Percentiles rank a stretch among this genome's conserved stretches.
These are phyloP conservation scores for Eucommia ulmoides DNA, from an alignment of 257 asterid genomes.

Conservation along the genomic window DNA sequence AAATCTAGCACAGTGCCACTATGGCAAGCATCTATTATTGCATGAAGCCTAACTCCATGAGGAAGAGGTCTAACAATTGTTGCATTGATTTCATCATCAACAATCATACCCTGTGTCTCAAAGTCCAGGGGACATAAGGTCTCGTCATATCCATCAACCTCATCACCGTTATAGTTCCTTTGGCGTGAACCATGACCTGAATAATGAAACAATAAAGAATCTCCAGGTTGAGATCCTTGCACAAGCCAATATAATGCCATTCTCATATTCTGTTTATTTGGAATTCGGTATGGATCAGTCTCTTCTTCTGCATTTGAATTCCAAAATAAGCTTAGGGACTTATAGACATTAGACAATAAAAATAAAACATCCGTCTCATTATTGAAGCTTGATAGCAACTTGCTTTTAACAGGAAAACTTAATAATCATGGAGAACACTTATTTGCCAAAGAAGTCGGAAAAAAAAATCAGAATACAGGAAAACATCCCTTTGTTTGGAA, in stretches of 20 bases:
- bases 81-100: slow-evolving; percentile 88
- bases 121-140: slow-evolving; percentile 90
- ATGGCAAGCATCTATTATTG: slow-evolving; percentile 87
- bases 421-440: background rate
- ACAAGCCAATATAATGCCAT: slow-evolving; percentile 90
- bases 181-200: slow-evolving; percentile 96
- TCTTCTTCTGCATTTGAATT: slow-evolving; percentile 73
- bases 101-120: slow-evolving; percentile 94
- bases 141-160: slow-evolving; percentile 93
- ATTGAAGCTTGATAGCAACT: background rate
- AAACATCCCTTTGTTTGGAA: too few species aligned
- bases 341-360: background rate
- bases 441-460: background rate
- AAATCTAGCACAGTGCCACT: slow-evolving; percentile 89
- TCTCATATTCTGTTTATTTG: slow-evolving; percentile 72
- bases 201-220: slow-evolving; percentile 77
- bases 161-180: slow-evolving; percentile 78
- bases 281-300: slow-evolving; percentile 71
- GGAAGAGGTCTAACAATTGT: slow-evolving; percentile 77
- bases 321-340: background rate
- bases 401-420: background rate
- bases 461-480: background rate
- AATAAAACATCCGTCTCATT: background rate
- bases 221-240: slow-evolving; percentile 93
- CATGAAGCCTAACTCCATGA: slow-evolving; percentile 86